Percentiles rank a stretch among this genome's conserved stretches.
Conservation (phyloP, 371 early-diverging fungal species). For the Actinomucor elegans region DNA sequence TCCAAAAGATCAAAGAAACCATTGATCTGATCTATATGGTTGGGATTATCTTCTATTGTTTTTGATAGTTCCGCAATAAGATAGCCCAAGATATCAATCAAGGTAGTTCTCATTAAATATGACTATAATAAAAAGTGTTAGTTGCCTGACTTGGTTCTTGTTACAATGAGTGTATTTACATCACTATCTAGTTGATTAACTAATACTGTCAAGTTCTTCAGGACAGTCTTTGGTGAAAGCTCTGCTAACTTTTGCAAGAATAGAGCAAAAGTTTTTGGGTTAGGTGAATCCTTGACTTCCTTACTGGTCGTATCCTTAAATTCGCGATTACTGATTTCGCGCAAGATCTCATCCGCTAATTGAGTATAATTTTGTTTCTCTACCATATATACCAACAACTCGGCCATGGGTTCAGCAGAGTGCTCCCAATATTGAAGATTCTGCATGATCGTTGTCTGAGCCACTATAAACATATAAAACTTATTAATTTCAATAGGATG, state of each 20-base stretch:
- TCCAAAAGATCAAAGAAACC: slow-evolving; percentile 85
- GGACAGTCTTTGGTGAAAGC: slow-evolving; percentile 72
- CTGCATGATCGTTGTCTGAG: slow-evolving; percentile 85
- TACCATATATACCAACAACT: slow-evolving; percentile 68
- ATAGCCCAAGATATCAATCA: slow-evolving; percentile 86
- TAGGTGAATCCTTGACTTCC: slow-evolving; percentile 69
- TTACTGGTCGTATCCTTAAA: slow-evolving; percentile 55
- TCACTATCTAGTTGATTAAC: slow-evolving; percentile 86
- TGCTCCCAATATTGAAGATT: slow-evolving; percentile 92
- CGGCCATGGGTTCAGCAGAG: slow-evolving; percentile 90
- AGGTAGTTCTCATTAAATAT: slow-evolving; percentile 78
- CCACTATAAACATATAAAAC: too few species aligned
- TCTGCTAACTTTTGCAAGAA: slow-evolving; percentile 87
- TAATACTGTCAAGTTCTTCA: slow-evolving; percentile 85
- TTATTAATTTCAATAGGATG: too few species aligned
- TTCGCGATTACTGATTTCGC: slow-evolving; percentile 64
- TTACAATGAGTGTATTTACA: too few species aligned
- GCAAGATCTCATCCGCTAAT: slow-evolving; percentile 79
- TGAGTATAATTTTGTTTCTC: slow-evolving; percentile 68
- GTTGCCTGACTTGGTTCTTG: neutral
- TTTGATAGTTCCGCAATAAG: slow-evolving; percentile 70
- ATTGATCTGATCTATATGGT: slow-evolving; percentile 62
- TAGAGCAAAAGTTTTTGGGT: slow-evolving; percentile 78
- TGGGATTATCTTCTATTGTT: slow-evolving; percentile 59
- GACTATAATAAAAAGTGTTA: slow-evolving; percentile 50